Percentiles rank a stretch among this genome's conserved stretches.
These are phyloP conservation scores for Verticillium longisporum DNA, from an alignment of 2,329 filamentous ascomycete species.

Conservation along the genomic window DNA sequence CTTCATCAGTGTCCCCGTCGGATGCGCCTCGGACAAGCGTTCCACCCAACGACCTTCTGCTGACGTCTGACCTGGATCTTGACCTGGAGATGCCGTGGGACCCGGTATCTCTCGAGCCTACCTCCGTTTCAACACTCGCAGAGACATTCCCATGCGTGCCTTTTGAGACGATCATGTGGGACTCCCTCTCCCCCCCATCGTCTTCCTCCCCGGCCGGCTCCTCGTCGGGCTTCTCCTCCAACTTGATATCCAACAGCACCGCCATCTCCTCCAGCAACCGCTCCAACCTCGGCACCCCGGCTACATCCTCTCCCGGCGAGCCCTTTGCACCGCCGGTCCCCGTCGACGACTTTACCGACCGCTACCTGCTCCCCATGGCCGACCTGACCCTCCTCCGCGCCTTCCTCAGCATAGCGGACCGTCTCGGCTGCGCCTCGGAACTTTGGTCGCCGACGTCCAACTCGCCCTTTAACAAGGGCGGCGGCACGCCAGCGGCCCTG, in stretches of 20 bases:
- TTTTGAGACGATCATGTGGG: slow-evolving; percentile 12
- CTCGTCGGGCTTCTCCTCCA: not conserved
- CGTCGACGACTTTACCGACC: slow-evolving; percentile 31
- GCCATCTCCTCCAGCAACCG: no score
- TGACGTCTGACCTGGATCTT: slow-evolving; percentile 11
- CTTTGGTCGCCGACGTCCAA: slow-evolving; percentile 39
- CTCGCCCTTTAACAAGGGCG: slow-evolving; percentile 36
- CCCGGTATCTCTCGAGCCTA: not conserved
- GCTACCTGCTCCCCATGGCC: slow-evolving; percentile 39
- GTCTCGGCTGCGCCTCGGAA: slow-evolving; percentile 31
- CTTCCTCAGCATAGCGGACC: slow-evolving; percentile 36
- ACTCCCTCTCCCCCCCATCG: slow-evolving; percentile 4
- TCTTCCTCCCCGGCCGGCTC: slow-evolving; percentile 1
- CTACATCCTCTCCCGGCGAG: no score
- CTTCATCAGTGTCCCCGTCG: not conserved
- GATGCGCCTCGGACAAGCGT: not conserved
- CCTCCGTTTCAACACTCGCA: not conserved
- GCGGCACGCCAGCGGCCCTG: slow-evolving; percentile 22
- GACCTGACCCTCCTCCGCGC: slow-evolving; percentile 41
- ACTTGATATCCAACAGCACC: not conserved
- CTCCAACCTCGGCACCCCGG: no score
- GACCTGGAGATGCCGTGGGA: slow-evolving; percentile 4
- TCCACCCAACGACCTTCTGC: not conserved
- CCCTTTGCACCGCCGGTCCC: not conserved
- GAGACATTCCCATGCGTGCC: not conserved